Percentiles rank a stretch among this genome's conserved stretches.
phyloP scores from a whole-genome alignment of 1,139 yeast genomes.

The Pneumocystis wakefieldiae region DNA sequence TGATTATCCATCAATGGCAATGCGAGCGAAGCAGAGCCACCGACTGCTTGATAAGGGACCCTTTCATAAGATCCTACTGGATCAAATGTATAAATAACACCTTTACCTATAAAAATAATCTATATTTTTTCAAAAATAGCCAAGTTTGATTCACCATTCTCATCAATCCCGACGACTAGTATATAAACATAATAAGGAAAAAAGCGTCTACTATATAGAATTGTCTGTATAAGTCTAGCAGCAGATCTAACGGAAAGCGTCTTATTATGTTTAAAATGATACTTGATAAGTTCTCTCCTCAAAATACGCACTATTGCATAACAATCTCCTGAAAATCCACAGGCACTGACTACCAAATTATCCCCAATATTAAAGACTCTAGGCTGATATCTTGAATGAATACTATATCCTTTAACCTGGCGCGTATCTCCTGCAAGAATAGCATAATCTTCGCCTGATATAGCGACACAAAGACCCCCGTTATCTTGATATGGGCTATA shows the following conservation, averaged over 20 bases:
- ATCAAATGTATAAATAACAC: slow-evolving; percentile 89
- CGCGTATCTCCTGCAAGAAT: slow-evolving; percentile 97
- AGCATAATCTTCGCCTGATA: slow-evolving; percentile 95
- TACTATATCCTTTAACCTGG: slow-evolving; percentile 85
- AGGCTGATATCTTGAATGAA: slow-evolving; percentile 84
- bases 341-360: slow-evolving; percentile 72
- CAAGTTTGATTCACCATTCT: slow-evolving; percentile 24
- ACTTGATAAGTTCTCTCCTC: slow-evolving; percentile 50
- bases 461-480: slow-evolving; percentile 95
- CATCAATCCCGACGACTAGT: slow-evolving; percentile 85
- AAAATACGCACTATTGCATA: slow-evolving; percentile 55
- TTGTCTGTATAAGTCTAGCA: slow-evolving; percentile 82
- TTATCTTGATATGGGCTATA: slow-evolving; percentile 35
- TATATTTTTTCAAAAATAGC: slow-evolving; percentile 18
- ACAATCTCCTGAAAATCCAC: slow-evolving; percentile 94
- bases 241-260: slow-evolving; percentile 54
- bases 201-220: slow-evolving; percentile 80
- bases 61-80: slow-evolving; percentile 97
- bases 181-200: slow-evolving; percentile 96
- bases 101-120: slow-evolving; percentile 40
- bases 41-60: slow-evolving; percentile 95
- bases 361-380: slow-evolving; percentile 85
- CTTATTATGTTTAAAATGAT: slow-evolving; percentile 68
- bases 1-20: slow-evolving; percentile 97
- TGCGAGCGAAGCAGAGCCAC: slow-evolving; percentile 88